These are phyloP conservation scores for Cynanchum wilfordii DNA, from an alignment of 257 asterid genomes.

Conservation along the genomic window DNA sequence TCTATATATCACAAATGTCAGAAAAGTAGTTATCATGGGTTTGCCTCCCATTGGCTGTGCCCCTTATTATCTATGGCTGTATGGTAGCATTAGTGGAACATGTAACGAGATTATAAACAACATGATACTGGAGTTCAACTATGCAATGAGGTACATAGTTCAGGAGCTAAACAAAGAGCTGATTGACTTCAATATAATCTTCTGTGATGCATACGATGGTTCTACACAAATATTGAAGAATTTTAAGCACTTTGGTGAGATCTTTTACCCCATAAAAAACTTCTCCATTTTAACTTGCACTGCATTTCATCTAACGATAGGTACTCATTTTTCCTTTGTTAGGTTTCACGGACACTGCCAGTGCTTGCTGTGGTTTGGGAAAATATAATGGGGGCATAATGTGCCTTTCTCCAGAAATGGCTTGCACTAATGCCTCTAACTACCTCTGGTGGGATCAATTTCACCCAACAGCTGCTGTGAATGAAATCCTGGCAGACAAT, in stretches of 20 bases:
- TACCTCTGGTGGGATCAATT: conserved; percentile 98
- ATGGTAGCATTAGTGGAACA: conserved; percentile 5
- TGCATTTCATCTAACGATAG: background rate
- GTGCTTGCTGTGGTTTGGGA: conserved; percentile 95
- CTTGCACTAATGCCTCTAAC: conserved; percentile 60
- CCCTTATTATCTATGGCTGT: conserved; percentile 12
- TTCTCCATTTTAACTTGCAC: background rate
- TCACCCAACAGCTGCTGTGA: conserved; percentile 86
- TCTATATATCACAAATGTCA: conserved; percentile 66
- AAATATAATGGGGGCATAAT: conserved; percentile 57
- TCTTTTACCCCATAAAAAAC: conserved; percentile 9
- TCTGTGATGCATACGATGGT: conserved; percentile 84
- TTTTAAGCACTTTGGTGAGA: conserved; percentile 62
- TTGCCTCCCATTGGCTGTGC: conserved; percentile 57
- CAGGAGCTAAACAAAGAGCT: conserved; percentile 62
- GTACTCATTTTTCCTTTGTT: conserved; percentile 8
- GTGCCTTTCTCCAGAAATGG: conserved; percentile 83
- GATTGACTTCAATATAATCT: conserved; percentile 49
- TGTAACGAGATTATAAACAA: conserved; percentile 5
- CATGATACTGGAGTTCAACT: conserved; percentile 22
- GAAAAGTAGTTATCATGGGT: conserved; percentile 87
- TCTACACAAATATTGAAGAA: conserved; percentile 84
- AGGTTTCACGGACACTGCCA: conserved; percentile 67
- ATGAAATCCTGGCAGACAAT: conserved; percentile 70
- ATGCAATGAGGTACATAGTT: conserved; percentile 67